These are phyloP conservation scores for Exobasidium cylindrosporum DNA, from an alignment of 1,284 basidiomycete genomes.

Conservation along the genomic window DNA sequence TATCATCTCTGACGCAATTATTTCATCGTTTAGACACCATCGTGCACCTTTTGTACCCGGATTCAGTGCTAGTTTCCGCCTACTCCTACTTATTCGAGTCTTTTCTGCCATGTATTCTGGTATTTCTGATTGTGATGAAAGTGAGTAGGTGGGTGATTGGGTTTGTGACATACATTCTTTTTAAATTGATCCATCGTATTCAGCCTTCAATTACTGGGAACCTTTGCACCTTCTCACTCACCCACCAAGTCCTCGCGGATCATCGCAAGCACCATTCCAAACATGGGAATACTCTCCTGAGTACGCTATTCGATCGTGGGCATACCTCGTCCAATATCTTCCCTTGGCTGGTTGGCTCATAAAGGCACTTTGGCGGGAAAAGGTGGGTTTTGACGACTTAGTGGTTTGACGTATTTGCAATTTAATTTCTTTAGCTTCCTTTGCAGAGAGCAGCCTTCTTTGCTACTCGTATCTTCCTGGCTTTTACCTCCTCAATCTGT, in stretches of 20 bases:
- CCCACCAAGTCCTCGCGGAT: conserved; percentile 15
- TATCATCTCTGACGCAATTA: no score
- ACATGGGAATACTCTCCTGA: conserved; percentile 95
- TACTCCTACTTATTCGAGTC: conserved; percentile 77
- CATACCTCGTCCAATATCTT: conserved; percentile 68
- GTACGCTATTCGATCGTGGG: conserved; percentile 89
- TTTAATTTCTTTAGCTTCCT: neutral
- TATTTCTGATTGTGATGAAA: conserved; percentile 91
- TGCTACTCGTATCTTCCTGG: conserved; percentile 75
- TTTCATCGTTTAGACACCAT: conserved; percentile 2
- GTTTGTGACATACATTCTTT: no score
- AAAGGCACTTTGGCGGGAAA: neutral
- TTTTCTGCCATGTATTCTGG: conserved; percentile 89
- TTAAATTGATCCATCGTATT: no score
- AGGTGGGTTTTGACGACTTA: conserved; percentile 10
- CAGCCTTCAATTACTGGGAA: conserved; percentile 90
- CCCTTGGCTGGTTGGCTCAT: conserved; percentile 23
- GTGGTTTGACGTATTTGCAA: neutral
- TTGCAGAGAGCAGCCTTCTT: conserved; percentile 79
- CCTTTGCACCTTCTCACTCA: conserved; percentile 79
- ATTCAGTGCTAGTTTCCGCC: conserved; percentile 75
- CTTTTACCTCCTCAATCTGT: conserved; percentile 69
- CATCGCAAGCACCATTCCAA: conserved; percentile 69
- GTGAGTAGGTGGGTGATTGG: no score
- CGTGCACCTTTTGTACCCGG: conserved; percentile 66